Percentiles rank a stretch among this genome's conserved stretches.
Conservation (phyloP, 2,329 filamentous ascomycete species). For the Orbilia ellipsospora region DNA sequence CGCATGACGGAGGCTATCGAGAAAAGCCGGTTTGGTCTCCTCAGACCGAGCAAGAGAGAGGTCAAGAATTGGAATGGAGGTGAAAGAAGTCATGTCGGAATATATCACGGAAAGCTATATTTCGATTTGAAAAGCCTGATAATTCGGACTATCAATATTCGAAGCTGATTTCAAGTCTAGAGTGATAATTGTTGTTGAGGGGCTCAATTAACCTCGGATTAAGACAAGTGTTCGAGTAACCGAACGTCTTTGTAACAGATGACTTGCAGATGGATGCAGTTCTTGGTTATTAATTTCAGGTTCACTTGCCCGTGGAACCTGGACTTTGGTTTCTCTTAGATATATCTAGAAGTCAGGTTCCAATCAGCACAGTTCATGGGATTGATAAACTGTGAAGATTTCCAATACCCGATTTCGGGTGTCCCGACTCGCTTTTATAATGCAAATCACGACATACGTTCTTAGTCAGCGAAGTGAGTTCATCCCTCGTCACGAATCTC, state of each 20-base stretch:
- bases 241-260: too few relatives aligned
- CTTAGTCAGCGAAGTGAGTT: conserved; percentile 1
- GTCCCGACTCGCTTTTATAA: not conserved
- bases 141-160: not conserved
- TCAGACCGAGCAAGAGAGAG: conserved; percentile 73
- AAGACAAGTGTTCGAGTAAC: too few relatives aligned
- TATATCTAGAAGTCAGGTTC: not conserved
- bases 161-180: not conserved
- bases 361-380: conserved; percentile 5
- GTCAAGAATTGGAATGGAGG: conserved; percentile 80
- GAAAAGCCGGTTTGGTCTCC: conserved; percentile 76
- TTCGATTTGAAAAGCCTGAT: not conserved
- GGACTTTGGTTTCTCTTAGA: not conserved
- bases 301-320: not conserved
- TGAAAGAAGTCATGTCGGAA: conserved; percentile 69
- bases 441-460: conserved; percentile 2
- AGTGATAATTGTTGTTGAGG: not conserved
- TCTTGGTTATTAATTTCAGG: not conserved
- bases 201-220: conserved; percentile 12
- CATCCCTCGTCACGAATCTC: conserved; percentile 25
- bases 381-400: not conserved
- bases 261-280: too few relatives aligned
- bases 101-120: not conserved
- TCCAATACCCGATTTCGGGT: not conserved
- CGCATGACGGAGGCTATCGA: conserved; percentile 76